A percentile compares a stretch with the other conserved stretches of the same genome.
Conservation (phyloP, 1,284 basidiomycete species). For the Ustilago vetiveriae region DNA sequence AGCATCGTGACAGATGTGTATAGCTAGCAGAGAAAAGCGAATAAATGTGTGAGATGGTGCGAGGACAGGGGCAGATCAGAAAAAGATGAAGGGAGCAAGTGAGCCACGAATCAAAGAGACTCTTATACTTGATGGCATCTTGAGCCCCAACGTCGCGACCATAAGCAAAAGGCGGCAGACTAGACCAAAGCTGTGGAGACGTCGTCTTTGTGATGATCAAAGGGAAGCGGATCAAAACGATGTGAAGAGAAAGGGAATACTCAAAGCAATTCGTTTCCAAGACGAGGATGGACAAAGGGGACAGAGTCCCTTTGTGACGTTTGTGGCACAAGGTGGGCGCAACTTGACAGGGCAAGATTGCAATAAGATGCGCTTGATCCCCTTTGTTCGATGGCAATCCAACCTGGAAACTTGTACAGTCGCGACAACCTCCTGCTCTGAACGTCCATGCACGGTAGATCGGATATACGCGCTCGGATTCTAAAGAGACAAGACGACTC, state of each 20-base stretch:
- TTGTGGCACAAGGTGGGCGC: not conserved
- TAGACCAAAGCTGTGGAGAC: too few species aligned
- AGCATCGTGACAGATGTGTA: conserved; percentile 10
- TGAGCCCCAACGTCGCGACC: too few species aligned
- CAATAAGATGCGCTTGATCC: not conserved
- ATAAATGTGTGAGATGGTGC: too few species aligned
- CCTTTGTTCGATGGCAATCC: conserved; percentile 15
- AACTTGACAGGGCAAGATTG: not conserved
- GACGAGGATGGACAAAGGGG: not conserved
- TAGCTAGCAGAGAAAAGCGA: not conserved
- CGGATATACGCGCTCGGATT: not conserved
- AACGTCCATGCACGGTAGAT: too few species aligned
- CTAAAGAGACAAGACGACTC: not conserved
- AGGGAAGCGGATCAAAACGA: not conserved
- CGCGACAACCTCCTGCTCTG: too few species aligned
- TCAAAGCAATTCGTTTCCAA: not conserved
- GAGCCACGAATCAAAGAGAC: too few species aligned
- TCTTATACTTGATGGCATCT: too few species aligned
- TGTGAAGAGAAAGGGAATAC: not conserved
- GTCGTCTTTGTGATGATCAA: too few species aligned
- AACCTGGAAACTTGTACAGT: not conserved
- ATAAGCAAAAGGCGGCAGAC: too few species aligned
- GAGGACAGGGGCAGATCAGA: not conserved
- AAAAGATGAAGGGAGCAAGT: too few species aligned
- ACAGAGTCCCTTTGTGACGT: not conserved